Percentiles rank a stretch among this genome's conserved stretches.
Conservation (phyloP, 495 filamentous ascomycete species). For the Neurospora sp. region DNA sequence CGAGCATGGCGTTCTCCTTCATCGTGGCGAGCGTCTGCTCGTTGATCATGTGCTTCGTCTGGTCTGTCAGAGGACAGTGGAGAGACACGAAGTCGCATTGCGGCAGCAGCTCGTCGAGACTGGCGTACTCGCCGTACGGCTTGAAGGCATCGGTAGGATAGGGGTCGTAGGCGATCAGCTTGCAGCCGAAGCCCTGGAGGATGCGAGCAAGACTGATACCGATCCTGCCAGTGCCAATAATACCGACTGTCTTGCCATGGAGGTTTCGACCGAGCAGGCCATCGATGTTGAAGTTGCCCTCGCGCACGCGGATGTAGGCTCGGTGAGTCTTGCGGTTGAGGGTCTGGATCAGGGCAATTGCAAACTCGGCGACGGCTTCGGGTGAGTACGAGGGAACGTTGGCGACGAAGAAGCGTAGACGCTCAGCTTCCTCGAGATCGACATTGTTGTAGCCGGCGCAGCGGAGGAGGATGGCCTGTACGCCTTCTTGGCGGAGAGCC, state of each 20-base stretch:
- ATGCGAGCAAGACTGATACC: constrained; percentile 42
- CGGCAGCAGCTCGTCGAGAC: constrained; percentile 43
- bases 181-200: constrained; percentile 54
- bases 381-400: constrained; percentile 61
- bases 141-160: constrained; percentile 37
- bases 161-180: constrained; percentile 49
- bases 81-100: constrained; percentile 50
- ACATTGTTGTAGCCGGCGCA: constrained; percentile 67
- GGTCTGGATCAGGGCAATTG: constrained; percentile 56
- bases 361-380: constrained; percentile 64
- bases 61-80: constrained; percentile 54
- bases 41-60: constrained; percentile 53
- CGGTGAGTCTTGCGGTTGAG: constrained; percentile 63
- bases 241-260: constrained; percentile 49
- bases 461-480: constrained; percentile 51
- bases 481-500: constrained; percentile 35
- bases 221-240: constrained; percentile 47
- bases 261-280: constrained; percentile 53
- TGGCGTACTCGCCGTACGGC: constrained; percentile 44
- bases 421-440: constrained; percentile 45
- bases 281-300: constrained; percentile 61
- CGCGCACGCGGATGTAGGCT: constrained; percentile 60
- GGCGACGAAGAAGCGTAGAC: constrained; percentile 52
- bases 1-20: constrained; percentile 49
- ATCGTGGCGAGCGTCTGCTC: constrained; percentile 39